Percentiles rank a stretch among this genome's conserved stretches.
Evolutionary conservation across 2,329 filamentous ascomycete species (phyloP).

Genomic region (Arthrobotrys pseudoclavata): DNA sequence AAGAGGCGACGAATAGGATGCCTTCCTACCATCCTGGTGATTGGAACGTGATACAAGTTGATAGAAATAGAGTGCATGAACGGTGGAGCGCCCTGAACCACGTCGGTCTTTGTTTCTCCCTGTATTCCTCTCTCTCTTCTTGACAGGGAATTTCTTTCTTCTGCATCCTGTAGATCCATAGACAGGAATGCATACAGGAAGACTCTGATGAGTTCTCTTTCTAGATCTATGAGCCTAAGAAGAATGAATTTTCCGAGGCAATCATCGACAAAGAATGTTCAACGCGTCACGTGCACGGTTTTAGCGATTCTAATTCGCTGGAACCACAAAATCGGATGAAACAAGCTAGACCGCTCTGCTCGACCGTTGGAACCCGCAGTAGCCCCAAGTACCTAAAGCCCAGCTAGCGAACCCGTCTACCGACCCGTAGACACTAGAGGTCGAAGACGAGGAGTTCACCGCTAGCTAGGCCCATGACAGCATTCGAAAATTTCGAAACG

Average conservation of each 20-base stretch:
- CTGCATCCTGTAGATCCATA: conserved; percentile 1
- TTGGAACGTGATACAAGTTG: conserved; percentile 34
- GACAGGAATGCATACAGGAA: conserved; percentile 1
- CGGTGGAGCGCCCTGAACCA: conserved; percentile 31
- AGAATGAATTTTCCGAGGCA: conserved; percentile 4
- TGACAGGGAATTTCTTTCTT: background rate
- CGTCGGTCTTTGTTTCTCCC: background rate
- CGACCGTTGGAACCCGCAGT: conserved; percentile 24
- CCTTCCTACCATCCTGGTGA: background rate
- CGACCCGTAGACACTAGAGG: conserved; percentile 4
- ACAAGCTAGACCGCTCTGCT: conserved; percentile 11
- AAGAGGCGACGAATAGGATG: conserved; percentile 25
- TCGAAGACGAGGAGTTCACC: background rate
- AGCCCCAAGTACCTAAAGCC: background rate
- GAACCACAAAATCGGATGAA: conserved; percentile 17
- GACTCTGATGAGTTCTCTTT: background rate
- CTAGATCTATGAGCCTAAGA: background rate
- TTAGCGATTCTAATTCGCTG: conserved; percentile 8
- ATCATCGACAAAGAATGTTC: background rate
- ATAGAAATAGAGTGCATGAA: conserved; percentile 32
- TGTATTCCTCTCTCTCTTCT: conserved; percentile 1
- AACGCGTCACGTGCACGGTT: background rate
- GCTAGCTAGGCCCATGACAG: background rate
- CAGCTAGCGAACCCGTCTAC: conserved; percentile 14
- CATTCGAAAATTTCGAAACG: background rate